Evolutionary conservation across 2,329 filamentous ascomycete genomes (phyloP), one percentile per base, ranked within the genome.

Genomic region (Byssothecium circinans): DNA sequence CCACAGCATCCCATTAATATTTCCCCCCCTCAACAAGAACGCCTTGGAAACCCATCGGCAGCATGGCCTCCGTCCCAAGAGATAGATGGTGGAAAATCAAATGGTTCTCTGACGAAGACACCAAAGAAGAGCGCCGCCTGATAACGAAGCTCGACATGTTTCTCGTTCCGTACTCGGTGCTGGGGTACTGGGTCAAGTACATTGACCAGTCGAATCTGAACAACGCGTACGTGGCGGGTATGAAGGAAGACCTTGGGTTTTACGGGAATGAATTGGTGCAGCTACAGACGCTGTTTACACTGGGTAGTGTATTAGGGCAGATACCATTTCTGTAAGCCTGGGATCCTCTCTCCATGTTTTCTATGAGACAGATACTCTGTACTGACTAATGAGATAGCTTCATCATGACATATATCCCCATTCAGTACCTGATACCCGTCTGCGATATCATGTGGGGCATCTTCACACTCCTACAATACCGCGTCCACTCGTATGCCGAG

Each of bases 231-330:
- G 56, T 69, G 11, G 58, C 62, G 29, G 57, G 60, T 10, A 50
- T 62, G 22, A 53, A 39, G 10, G 45, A 42, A 34, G 48, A 54
- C 10, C 36, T 54, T 7, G 23, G 49, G 4, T 45, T 64, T n/a
- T 41, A 41, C 3, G 81, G 80, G 1, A 81, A 85, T 41, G 73
- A 84, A 54, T 85, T 86, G 47, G 56, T 41, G 15, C 40, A 45
- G 8, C 43, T 51, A 25, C 41, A 34, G 1, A 71, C 85, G 0
- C 81, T 47, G 27, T 56, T 59, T 45, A 53, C 57, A 30, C 42
- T 52, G 6, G 49, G 49, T 3, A 49, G 49, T 23, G 49, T 42
- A 37, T 36, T 51, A 22, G 46, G 43, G 40, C 34, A 40, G 42
- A 41, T 44, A 23, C 52, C 38, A 39, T 50, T 29, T 40, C 11